Evolutionary conservation across 106 monocot species (phyloP), one percentile per base, ranked within the genome.

Genomic region (Phalaenopsis aphrodite): DNA sequence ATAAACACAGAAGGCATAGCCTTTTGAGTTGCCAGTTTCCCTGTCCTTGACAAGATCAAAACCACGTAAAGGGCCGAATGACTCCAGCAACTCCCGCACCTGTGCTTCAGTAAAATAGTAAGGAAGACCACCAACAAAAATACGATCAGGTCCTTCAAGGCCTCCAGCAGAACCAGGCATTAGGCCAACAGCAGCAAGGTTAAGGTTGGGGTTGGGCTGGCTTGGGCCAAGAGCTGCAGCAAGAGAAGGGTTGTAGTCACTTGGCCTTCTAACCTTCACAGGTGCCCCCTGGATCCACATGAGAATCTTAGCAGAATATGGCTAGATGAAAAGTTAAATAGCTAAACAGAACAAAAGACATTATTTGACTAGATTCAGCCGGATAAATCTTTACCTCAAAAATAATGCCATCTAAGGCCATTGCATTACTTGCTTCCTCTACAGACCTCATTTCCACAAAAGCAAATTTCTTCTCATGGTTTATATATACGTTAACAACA

Each of bases 401-500:
- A 78, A 94, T 92, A 64, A 97, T 97, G 67, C 94, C 94, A 90
- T 97, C 97, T 68, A 97, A 87, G 42, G 97, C 94, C 97, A 97
- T 97, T 66, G 97, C 97, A 85, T 97, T 97, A 81, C 92, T 92
- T 45, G 97, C 97, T 89, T 97, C 97, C 84, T 97, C 97, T 38
- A 97, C 97, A 30, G 97, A 97, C 65, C 97, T 88, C 97, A 97
- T 97, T 81, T 97, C 97, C 82, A 97, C 97, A 80, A 97, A 97
- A 41, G 97, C 97, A 85, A 97, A 97, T 80, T 97, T 97, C 87
- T 97, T 97, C 74, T 97, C 97, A 87, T 97, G 97, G 79, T 97
- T 97, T 84, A 97, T 97, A 75, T 97, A 97, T 18, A 97, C 97
- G 83, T 97, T 97, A 52, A 97, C 89, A 65, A 97, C 97, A 84